Conservation (phyloP, 345 rosid genomes). For the Rhodomyrtus tomentosa region DNA sequence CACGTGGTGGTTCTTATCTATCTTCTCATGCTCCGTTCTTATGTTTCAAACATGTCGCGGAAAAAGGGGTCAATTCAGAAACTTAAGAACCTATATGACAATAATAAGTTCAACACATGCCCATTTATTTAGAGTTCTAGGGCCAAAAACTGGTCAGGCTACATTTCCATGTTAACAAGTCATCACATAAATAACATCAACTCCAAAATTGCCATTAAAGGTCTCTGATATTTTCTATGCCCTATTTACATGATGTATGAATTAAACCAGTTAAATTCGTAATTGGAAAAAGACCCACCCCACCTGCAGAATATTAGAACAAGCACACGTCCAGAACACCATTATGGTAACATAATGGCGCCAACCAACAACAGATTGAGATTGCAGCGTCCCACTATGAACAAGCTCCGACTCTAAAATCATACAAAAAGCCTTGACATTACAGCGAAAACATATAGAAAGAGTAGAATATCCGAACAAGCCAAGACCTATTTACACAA, state of each 20-base stretch:
- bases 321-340: neutral
- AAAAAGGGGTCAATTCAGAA: neutral
- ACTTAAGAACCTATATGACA: neutral
- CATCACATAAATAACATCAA: neutral
- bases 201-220: neutral
- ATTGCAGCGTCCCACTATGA: neutral
- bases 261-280: neutral
- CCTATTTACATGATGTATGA: neutral
- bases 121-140: neutral
- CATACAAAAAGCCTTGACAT: neutral
- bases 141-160: neutral
- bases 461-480: neutral
- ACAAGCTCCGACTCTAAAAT: neutral
- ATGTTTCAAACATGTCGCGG: neutral
- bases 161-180: neutral
- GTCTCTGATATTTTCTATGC: neutral
- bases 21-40: neutral
- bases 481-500: neutral
- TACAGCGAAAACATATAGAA: neutral
- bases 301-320: neutral
- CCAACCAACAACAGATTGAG: neutral
- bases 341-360: neutral
- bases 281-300: neutral
- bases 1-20: neutral
- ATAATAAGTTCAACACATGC: neutral